These are phyloP conservation scores for Xylaria sp. DNA, from an alignment of 2,329 filamentous ascomycete species.

Conservation along the genomic window DNA sequence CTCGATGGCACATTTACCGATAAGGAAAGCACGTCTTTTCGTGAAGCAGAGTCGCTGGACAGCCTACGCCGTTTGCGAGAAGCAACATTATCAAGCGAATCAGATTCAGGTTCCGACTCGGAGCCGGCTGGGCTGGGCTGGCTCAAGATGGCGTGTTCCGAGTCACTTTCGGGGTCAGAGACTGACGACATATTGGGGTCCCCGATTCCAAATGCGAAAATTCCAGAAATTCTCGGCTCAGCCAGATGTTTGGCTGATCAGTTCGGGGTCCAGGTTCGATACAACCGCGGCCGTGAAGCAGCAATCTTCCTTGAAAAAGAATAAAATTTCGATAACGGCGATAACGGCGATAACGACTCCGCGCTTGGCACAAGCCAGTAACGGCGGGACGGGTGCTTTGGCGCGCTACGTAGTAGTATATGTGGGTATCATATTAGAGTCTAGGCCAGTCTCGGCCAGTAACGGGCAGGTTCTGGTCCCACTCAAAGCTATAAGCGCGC, in stretches of 20 bases:
- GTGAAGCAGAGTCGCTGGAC: constrained; percentile 47
- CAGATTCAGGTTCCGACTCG: constrained; percentile 53
- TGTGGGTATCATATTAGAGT: not conserved
- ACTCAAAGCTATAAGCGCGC: constrained; percentile 32
- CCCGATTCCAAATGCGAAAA: constrained; percentile 5
- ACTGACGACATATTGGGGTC: constrained; percentile 30
- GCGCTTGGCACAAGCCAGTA: not conserved
- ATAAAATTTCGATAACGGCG: constrained; percentile 36
- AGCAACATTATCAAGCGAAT: constrained; percentile 52
- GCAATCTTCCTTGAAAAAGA: constrained; percentile 10
- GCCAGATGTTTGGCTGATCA: constrained; percentile 3
- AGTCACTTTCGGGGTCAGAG: constrained; percentile 39
- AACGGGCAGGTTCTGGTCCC: not conserved
- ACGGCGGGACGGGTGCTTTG: not conserved
- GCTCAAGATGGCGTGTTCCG: constrained; percentile 40
- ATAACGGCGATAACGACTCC: constrained; percentile 32
- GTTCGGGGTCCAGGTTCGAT: constrained; percentile 12
- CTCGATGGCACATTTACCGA: constrained; percentile 65
- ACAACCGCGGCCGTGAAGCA: constrained; percentile 15
- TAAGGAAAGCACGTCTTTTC: constrained; percentile 53
- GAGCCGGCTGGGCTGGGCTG: constrained; percentile 43
- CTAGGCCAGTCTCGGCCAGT: constrained; percentile 27
- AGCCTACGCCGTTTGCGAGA: constrained; percentile 53
- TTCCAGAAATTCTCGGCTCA: not conserved
- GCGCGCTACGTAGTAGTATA: not conserved